A percentile compares a stretch with the other conserved stretches of the same genome.
These are phyloP conservation scores for Leccinum boreale DNA, from an alignment of 768 basidiomycete genomes.

Conservation along the genomic window DNA sequence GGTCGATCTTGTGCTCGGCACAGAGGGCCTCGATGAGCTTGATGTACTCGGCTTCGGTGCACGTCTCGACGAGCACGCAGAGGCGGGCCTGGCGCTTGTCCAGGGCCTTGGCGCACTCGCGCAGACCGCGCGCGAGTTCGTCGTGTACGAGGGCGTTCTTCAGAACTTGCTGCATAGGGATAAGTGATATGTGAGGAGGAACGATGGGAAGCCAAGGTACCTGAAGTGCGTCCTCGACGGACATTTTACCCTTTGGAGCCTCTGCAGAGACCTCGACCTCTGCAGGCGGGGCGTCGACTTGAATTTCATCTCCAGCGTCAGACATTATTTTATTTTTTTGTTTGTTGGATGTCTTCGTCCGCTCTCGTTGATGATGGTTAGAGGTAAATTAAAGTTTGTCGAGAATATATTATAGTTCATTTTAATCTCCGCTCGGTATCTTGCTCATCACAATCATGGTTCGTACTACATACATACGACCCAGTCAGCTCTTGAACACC, in stretches of 20 bases:
- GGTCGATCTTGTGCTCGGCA: slow-evolving; percentile 98
- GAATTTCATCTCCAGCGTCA: slow-evolving; percentile 97
- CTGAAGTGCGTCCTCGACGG: slow-evolving; percentile 93
- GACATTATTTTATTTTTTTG: slow-evolving; percentile 58
- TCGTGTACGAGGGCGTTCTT: slow-evolving; percentile 99
- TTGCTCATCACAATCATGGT: slow-evolving; percentile 32
- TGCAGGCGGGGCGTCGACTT: slow-evolving; percentile 60
- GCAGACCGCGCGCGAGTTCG: slow-evolving; percentile 95
- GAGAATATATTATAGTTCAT: slow-evolving; percentile 23
- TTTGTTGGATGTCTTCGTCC: slow-evolving; percentile 78
- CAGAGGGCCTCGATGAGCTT: slow-evolving; percentile 99
- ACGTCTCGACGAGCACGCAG: slow-evolving; percentile 98
- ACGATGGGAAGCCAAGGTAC: slow-evolving; percentile 36
- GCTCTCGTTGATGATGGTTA: slow-evolving; percentile 80
- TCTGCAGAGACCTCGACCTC: slow-evolving; percentile 83
- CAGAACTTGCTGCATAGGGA: slow-evolving; percentile 81
- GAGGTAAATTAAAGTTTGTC: slow-evolving; percentile 55
- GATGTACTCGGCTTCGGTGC: slow-evolving; percentile 99
- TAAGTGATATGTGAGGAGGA: background rate
- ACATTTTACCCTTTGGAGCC: slow-evolving; percentile 92
- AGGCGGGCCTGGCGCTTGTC: slow-evolving; percentile 99
- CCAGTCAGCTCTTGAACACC: slow-evolving; percentile 21
- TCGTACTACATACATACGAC: slow-evolving; percentile 17
- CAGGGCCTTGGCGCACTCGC: slow-evolving; percentile 96
- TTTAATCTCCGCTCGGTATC: slow-evolving; percentile 56